Base-by-base conservation (phyloP, 2,329 filamentous ascomycete species). In the Dothideomycetes sp. region DNA sequence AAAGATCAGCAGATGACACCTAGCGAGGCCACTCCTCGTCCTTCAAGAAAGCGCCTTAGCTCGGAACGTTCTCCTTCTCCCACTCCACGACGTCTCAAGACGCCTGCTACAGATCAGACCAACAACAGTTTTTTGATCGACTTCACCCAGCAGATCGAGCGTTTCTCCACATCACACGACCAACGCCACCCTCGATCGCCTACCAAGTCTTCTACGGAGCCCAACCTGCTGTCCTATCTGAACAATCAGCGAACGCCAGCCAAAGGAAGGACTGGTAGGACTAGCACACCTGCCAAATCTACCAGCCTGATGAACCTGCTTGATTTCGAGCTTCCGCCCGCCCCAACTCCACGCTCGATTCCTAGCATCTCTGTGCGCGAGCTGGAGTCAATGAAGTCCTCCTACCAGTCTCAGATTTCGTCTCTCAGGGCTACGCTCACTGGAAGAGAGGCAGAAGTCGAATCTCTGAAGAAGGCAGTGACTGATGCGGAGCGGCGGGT, bases 291-390 rank as follows among this genome's bases (percentile, higher is more conserved):
- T 2, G 52, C 59, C 39, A 64, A 65, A 43, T 51, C 54, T 39
- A 56, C 60, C 53, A 60, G 59, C 34, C 77, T 84, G 49, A 70
- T 77, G 24, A 84, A 81, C 52, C 72, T 91, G 32, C 75, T 93
- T 34, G 86, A 94, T 60, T 91, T 93, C 56, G 91, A 96, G 52
- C 82, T 96, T 8, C 87, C 88, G n/a, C 86, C 89, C 0, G 79
- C 87, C 49, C 87, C 89, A 2, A 96, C 91, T 1, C 91, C 91
- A 11, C 79, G 89, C 45, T 94, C 86, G 40, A 75, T 96, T 29
- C 91, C 91, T 0, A 85, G 81, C 7, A 82, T 96, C 49, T 94
- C 88, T 2, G 84, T 91, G 2, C 79, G 91, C 24, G 91, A 98
- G 63, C 70, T 96, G 2, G 91, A 98, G 57, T 84, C 83, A 11